These are phyloP conservation scores for Psilocybe subaeruginosa DNA, from an alignment of 768 basidiomycete species.

Conservation along the genomic window DNA sequence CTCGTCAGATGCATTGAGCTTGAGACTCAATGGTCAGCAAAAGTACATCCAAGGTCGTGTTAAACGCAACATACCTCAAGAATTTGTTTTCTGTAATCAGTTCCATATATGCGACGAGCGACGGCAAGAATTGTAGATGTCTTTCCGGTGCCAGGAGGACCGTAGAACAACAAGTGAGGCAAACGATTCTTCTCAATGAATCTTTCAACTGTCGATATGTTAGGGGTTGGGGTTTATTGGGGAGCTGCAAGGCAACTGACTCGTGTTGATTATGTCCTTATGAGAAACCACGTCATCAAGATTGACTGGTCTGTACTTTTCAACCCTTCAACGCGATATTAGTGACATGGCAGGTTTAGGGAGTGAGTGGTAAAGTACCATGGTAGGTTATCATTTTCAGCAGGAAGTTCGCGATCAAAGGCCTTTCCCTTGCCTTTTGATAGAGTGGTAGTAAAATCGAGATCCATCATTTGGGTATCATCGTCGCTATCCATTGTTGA, in stretches of 20 bases:
- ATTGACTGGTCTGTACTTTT: constrained; percentile 93
- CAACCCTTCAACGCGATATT: constrained; percentile 68
- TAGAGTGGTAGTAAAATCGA: constrained; percentile 36
- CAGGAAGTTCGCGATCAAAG: constrained; percentile 38
- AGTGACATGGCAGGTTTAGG: constrained; percentile 3
- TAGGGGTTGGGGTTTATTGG: constrained; percentile 1
- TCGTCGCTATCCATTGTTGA: constrained; percentile 60
- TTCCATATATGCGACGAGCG: constrained; percentile 91
- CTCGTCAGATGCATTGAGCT: constrained; percentile 98
- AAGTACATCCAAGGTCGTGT: constrained; percentile 3
- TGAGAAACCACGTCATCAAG: constrained; percentile 97
- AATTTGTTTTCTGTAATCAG: constrained; percentile 86
- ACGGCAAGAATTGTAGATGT: constrained; percentile 97
- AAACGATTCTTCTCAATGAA: constrained; percentile 95
- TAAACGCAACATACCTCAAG: constrained; percentile 67
- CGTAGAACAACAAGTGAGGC: constrained; percentile 96
- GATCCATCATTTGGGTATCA: constrained; percentile 54
- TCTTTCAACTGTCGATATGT: constrained; percentile 73
- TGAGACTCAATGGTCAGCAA: neutral
- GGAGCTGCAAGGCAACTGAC: constrained; percentile 48
- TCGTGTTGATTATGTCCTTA: constrained; percentile 92
- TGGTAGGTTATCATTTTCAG: constrained; percentile 73
- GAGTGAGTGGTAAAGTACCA: constrained; percentile 56
- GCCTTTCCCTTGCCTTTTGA: constrained; percentile 78
- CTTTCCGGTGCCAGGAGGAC: constrained; percentile 98